These are phyloP conservation scores for Thalassiosira sp. DNA, from an alignment of 352 stramenopile genomes.

Conservation along the genomic window DNA sequence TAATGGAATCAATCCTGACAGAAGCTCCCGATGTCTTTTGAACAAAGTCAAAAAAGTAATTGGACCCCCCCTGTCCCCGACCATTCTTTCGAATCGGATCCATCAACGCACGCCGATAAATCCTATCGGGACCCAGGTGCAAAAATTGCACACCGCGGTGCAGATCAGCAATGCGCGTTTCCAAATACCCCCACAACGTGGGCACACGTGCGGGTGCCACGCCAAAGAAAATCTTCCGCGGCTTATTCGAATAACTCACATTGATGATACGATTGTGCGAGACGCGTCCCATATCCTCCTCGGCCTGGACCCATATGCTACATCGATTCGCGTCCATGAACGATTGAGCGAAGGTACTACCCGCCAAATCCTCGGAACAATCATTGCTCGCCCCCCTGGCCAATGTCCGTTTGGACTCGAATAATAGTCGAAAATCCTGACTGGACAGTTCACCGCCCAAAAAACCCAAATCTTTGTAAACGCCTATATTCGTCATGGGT, in stretches of 20 bases:
- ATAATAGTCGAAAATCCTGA: slow-evolving; percentile 58
- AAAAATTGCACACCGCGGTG: slow-evolving; percentile 74
- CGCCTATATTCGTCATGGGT: slow-evolving; percentile 50
- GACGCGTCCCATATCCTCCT: slow-evolving; percentile 76
- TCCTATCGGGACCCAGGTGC: slow-evolving; percentile 64
- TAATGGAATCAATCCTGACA: slow-evolving; percentile 74
- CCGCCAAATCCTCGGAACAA: slow-evolving; percentile 64
- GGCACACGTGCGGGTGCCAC: slow-evolving; percentile 61
- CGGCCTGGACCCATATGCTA: slow-evolving; percentile 78
- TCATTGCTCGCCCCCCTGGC: slow-evolving; percentile 4
- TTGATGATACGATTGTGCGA: slow-evolving; percentile 63
- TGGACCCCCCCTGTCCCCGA: slow-evolving; percentile 13
- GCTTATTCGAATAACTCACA: slow-evolving; percentile 52
- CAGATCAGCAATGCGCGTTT: slow-evolving; percentile 59
- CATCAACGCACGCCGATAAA: slow-evolving; percentile 69
- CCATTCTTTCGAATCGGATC: slow-evolving; percentile 55
- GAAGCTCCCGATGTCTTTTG: slow-evolving; percentile 53
- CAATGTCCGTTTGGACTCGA: slow-evolving; percentile 20
- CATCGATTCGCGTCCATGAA: slow-evolving; percentile 74
- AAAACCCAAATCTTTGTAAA: slow-evolving; percentile 74
- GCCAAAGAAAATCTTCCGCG: slow-evolving; percentile 75
- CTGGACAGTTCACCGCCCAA: slow-evolving; percentile 62
- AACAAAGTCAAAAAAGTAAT: slow-evolving; percentile 81
- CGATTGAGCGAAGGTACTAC: slow-evolving; percentile 63
- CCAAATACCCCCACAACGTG: slow-evolving; percentile 66